A percentile compares a stretch with the other conserved stretches of the same genome.
These are phyloP conservation scores for Quercus bicolor DNA, from an alignment of 306 rosid genomes.

Conservation along the genomic window DNA sequence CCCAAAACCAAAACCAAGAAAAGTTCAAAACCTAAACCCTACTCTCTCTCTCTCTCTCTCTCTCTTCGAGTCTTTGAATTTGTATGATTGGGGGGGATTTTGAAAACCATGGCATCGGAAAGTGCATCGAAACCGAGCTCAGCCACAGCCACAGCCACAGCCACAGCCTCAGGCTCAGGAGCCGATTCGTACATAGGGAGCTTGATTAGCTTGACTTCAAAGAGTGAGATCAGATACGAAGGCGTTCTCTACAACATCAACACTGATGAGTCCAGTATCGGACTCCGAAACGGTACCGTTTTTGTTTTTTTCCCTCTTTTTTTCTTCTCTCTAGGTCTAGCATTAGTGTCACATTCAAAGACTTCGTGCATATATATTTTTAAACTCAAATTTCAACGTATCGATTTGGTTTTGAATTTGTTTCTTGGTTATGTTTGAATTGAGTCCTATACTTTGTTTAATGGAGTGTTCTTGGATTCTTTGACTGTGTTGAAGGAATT, in stretches of 20 bases:
- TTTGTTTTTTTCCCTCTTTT: neutral
- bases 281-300: slow-evolving; percentile 59
- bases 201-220: slow-evolving; percentile 79
- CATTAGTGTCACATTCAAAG: too few relatives aligned
- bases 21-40: slow-evolving; percentile 48
- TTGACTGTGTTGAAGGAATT: too few relatives aligned
- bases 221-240: slow-evolving; percentile 83
- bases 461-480: too few relatives aligned
- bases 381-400: too few relatives aligned
- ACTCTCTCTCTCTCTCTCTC: slow-evolving; percentile 16
- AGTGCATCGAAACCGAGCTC: slow-evolving; percentile 23
- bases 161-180: slow-evolving; percentile 58
- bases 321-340: neutral
- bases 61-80: neutral
- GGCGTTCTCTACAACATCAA: slow-evolving; percentile 69
- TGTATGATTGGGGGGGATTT: slow-evolving; percentile 2
- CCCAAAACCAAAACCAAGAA: neutral
- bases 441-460: too few relatives aligned
- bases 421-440: too few relatives aligned
- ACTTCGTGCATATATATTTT: too few relatives aligned
- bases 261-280: slow-evolving; percentile 79
- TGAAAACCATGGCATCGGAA: slow-evolving; percentile 50
- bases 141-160: slow-evolving; percentile 37
- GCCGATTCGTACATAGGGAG: slow-evolving; percentile 79
- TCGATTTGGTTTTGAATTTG: too few relatives aligned